These are phyloP conservation scores for Dryadomyces sulphureus DNA, from an alignment of 2,329 filamentous ascomycete species.

Conservation along the genomic window DNA sequence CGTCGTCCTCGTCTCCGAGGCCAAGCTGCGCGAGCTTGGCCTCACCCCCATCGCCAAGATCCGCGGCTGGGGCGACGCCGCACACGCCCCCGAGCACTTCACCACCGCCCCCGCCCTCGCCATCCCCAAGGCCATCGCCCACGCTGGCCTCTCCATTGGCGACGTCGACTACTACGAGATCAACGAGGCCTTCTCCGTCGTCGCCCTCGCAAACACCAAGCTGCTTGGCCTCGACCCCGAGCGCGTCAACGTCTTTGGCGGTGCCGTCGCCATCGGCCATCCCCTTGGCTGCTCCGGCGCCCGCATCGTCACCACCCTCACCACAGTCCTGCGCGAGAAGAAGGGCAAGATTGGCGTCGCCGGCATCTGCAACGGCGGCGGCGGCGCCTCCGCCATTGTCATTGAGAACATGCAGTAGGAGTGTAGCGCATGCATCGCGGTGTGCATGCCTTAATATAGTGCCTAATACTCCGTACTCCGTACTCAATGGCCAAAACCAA, in stretches of 20 bases:
- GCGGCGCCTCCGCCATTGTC: constrained; percentile 85
- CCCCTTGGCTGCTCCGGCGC: constrained; percentile 88
- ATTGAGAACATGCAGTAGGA: constrained; percentile 57
- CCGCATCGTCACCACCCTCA: constrained; percentile 78
- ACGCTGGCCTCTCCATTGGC: constrained; percentile 66
- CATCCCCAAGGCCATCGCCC: constrained; percentile 93
- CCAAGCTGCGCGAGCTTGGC: constrained; percentile 80
- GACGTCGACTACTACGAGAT: constrained; percentile 92
- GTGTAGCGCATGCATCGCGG: neutral
- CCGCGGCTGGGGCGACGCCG: constrained; percentile 91
- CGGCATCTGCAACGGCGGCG: constrained; percentile 96
- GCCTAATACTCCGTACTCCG: no score
- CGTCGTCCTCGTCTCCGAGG: constrained; percentile 84
- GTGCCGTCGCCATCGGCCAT: constrained; percentile 90
- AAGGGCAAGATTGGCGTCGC: constrained; percentile 86
- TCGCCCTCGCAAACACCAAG: constrained; percentile 93
- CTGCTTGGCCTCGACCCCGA: constrained; percentile 63
- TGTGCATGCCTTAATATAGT: no score
- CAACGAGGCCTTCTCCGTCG: constrained; percentile 97
- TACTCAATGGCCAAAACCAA: no score
- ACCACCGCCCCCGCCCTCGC: constrained; percentile 86
- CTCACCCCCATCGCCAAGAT: constrained; percentile 93
- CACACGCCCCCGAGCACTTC: constrained; percentile 83
- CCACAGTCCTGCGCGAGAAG: constrained; percentile 79
- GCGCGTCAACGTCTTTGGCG: constrained; percentile 90